Conservation (phyloP, 805 yeast genomes). For the Clavispora asparagi region DNA sequence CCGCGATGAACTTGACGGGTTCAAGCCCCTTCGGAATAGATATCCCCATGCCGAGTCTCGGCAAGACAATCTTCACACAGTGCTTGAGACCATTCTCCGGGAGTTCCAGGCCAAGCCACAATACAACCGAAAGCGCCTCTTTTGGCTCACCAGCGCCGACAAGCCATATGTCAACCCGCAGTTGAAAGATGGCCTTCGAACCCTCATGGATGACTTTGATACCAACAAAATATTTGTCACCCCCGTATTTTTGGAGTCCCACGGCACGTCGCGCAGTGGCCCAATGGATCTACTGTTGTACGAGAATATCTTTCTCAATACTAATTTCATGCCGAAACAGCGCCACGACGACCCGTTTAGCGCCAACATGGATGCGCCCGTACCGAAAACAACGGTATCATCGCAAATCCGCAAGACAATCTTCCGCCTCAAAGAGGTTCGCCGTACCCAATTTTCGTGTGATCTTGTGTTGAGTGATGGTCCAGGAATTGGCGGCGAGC, state of each 20-base stretch:
- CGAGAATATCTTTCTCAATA: constrained; percentile 52
- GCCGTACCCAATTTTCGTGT: constrained; percentile 58
- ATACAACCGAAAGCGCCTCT: constrained; percentile 54
- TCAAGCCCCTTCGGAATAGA: constrained; percentile 5
- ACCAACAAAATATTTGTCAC: constrained; percentile 47
- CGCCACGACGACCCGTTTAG: constrained; percentile 1
- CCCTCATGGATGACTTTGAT: constrained; percentile 55
- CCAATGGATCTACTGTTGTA: constrained; percentile 35
- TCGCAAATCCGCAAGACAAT: constrained; percentile 43
- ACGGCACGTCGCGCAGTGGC: not conserved
- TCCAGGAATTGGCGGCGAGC: constrained; percentile 24
- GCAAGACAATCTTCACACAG: constrained; percentile 25
- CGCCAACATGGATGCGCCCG: not conserved
- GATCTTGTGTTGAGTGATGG: constrained; percentile 53
- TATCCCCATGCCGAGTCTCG: constrained; percentile 13
- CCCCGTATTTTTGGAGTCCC: constrained; percentile 53
- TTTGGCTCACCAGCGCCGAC: constrained; percentile 74
- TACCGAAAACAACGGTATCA: constrained; percentile 9
- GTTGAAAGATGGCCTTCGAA: constrained; percentile 46
- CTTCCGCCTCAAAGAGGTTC: constrained; percentile 53
- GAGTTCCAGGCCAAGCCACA: constrained; percentile 44
- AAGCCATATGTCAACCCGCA: constrained; percentile 49
- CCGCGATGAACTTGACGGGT: constrained; percentile 32
- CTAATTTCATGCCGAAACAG: constrained; percentile 32
- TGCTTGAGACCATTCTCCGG: constrained; percentile 50